Evolutionary conservation across 805 yeast species (phyloP).

Genomic region (Metschnikowia sp.): DNA sequence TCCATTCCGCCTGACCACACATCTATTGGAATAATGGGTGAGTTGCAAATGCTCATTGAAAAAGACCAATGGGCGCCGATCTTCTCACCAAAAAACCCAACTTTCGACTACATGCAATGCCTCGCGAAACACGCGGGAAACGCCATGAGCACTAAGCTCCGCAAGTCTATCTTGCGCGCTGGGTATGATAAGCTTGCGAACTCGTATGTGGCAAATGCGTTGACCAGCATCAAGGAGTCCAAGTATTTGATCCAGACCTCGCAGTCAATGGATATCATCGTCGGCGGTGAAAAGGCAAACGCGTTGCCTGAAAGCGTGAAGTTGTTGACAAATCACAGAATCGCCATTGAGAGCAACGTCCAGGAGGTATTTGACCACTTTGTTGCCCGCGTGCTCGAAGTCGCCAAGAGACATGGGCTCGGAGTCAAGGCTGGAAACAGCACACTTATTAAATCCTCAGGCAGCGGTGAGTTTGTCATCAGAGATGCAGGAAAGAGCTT

Average conservation of each 20-base stretch:
- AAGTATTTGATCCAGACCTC: constrained; percentile 54
- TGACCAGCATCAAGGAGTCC: constrained; percentile 17
- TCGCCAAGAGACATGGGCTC: constrained; percentile 47
- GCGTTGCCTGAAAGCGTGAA: constrained; percentile 68
- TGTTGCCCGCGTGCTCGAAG: constrained; percentile 28
- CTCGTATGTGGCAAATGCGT: constrained; percentile 28
- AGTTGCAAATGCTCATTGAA: constrained; percentile 20
- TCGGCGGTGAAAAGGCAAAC: constrained; percentile 73
- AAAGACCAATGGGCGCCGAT: constrained; percentile 19
- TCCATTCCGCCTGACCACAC: constrained; percentile 30
- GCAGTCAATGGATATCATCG: constrained; percentile 63
- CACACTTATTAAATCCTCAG: constrained; percentile 21
- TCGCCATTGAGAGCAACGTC: constrained; percentile 53
- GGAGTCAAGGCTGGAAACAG: constrained; percentile 44
- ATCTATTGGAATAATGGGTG: constrained; percentile 26
- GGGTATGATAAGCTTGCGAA: constrained; percentile 33
- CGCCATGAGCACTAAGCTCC: constrained; percentile 10
- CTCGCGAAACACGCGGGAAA: constrained; percentile 20
- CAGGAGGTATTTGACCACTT: constrained; percentile 40
- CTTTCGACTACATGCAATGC: constrained; percentile 26
- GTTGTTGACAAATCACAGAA: constrained; percentile 59
- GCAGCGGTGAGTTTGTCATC: constrained; percentile 43
- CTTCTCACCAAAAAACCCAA: constrained; percentile 24
- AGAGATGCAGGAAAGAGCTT: constrained; percentile 20
- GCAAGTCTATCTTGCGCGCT: constrained; percentile 32